Conservation (phyloP, 306 rosid species). For the Oemleria cerasiformis region DNA sequence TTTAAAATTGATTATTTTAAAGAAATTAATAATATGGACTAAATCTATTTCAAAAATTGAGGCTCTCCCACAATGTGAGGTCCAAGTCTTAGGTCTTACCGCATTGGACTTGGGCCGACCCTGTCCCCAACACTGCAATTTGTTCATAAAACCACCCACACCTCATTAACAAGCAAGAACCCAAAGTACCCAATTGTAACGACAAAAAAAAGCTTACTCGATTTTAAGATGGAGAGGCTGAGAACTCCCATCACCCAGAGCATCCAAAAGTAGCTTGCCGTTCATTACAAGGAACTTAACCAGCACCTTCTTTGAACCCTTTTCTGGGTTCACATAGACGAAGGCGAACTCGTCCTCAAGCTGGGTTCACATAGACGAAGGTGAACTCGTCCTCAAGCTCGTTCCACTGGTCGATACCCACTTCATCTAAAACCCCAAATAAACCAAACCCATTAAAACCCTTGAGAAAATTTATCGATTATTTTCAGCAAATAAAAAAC, state of each 20-base stretch:
- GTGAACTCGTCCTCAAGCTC: too few relatives aligned
- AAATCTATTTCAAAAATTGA: too few relatives aligned
- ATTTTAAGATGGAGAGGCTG: conserved; percentile 64
- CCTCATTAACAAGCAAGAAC: conserved; percentile 2
- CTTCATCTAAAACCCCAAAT: conserved; percentile 62
- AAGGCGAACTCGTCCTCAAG: conserved; percentile 88
- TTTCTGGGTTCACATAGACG: conserved; percentile 62
- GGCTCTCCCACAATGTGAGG: too few relatives aligned
- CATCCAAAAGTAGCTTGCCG: conserved; percentile 56
- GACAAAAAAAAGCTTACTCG: conserved; percentile 34
- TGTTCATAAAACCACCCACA: background rate
- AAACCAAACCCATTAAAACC: background rate
- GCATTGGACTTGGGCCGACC: too few relatives aligned
- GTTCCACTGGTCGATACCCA: conserved; percentile 73
- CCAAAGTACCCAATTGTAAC: background rate
- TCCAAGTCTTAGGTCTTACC: too few relatives aligned
- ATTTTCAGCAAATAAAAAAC: background rate
- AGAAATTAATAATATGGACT: too few relatives aligned
- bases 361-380: too few relatives aligned
- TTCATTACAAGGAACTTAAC: conserved; percentile 81
- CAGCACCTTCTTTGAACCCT: conserved; percentile 56
- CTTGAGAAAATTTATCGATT: background rate
- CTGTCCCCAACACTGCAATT: conserved; percentile 61
- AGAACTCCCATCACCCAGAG: conserved; percentile 47
- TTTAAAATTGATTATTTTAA: too few relatives aligned